Evolutionary conservation across 306 rosid genomes (phyloP).

Genomic region (Mimosa pudica): DNA sequence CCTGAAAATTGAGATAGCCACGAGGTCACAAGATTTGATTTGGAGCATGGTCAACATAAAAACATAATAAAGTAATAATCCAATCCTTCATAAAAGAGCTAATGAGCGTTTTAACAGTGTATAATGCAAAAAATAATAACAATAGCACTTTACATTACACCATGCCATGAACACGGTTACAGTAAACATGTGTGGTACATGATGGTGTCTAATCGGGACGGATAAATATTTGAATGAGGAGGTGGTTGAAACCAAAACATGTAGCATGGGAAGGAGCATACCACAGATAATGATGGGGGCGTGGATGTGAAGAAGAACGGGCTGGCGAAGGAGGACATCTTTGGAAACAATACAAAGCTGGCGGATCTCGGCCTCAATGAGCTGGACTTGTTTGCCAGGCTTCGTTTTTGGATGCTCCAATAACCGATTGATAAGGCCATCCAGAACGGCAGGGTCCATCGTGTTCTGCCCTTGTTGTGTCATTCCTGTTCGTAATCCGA

Average conservation of each 20-base stretch:
- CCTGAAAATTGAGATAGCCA: constrained; percentile 48
- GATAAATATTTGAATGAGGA: not conserved
- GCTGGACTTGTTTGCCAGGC: constrained; percentile 47
- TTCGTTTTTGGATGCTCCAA: constrained; percentile 42
- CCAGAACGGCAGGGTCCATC: constrained; percentile 44
- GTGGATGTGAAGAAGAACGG: constrained; percentile 42
- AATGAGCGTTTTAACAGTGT: not conserved
- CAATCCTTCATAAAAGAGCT: constrained; percentile 2
- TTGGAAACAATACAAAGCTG: constrained; percentile 44
- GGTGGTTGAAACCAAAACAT: not conserved
- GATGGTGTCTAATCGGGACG: not conserved
- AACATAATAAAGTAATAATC: not conserved
- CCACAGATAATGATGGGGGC: constrained; percentile 47
- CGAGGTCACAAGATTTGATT: not conserved
- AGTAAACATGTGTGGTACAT: not conserved
- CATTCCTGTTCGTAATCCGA: not conserved
- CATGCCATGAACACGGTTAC: not conserved
- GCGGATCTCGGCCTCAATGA: constrained; percentile 42
- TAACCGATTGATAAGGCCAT: constrained; percentile 44
- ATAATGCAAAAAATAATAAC: not conserved
- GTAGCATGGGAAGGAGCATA: constrained; percentile 13
- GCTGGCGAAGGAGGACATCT: constrained; percentile 44
- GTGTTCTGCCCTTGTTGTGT: constrained; percentile 5
- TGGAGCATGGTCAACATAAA: not conserved
- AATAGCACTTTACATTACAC: not conserved